Base-by-base conservation (phyloP, 2,329 filamentous ascomycete genomes). In the Raffaelea deltoideospora region DNA sequence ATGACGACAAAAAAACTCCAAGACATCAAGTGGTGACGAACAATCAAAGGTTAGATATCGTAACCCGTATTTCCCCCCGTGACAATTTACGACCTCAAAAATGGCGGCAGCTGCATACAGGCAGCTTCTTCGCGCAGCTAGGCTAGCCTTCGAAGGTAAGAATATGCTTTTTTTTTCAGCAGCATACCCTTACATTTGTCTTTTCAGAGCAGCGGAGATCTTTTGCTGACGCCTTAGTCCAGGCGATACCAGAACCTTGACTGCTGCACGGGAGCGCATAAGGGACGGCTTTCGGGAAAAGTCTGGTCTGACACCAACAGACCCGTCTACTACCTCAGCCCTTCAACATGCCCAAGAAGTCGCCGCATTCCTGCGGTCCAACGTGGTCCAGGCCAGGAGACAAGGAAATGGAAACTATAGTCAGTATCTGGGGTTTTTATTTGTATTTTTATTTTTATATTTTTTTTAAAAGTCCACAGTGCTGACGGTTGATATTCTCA, bases 261-360 rank as follows among this genome's bases (percentile, higher is more conserved):
- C 61, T 14, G 84, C 82, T 17, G 83, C 90, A 7, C 76, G 76
- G 39, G 51, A 63, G 37, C 70, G 84, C 54, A 87, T 84, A 41
- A 80, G 86, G 38, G 61, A 66, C 31, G 71, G 69, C 14, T 98
- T 98, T 57, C 72, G 77, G 36, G 61, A 68, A 38, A 80, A 82
- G 47, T 68, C 74, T 31, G 56, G 63, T 3, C 58, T 85, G 10
- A 58, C 70, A 5, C 56, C 71, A 0, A 60, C 65, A 11, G 72
- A 74, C 39, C 62, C 76, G 11, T 71, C 76, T 40, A 64, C 72
- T 1, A 59, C 64, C 13, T 67, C 74, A 39, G 75, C 76, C 10
- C 74, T 98, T 42, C 62, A 76, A 45, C 77, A 93, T 50, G 90
- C 87, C 9, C 65, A 87, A 42, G 83, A 90, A 29, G 76, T 96